Conservation (phyloP, 2,329 filamentous ascomycete species). For the Xylariales sp. region DNA sequence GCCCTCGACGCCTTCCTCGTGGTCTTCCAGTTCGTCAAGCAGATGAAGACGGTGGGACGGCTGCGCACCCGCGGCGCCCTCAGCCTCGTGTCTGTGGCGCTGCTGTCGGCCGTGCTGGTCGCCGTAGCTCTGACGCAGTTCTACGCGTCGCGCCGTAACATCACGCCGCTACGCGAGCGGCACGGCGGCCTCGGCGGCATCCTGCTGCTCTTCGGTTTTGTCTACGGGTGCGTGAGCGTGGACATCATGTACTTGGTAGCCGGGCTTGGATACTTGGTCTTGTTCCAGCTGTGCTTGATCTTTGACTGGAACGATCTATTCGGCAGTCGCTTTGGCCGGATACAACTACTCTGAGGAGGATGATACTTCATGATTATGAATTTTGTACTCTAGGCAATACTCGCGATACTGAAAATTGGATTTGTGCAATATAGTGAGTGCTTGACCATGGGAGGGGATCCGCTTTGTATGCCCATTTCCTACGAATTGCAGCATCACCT, state of each 20-base stretch:
- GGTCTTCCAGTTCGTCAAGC: conserved; percentile 11
- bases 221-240: conserved; percentile 9
- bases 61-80: conserved; percentile 8
- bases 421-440: too few relatives aligned
- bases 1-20: conserved; percentile 9
- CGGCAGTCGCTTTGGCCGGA: conserved; percentile 8
- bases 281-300: conserved; percentile 8
- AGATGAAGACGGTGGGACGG: conserved; percentile 10
- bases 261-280: conserved; percentile 8
- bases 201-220: conserved; percentile 7
- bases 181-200: conserved; percentile 6
- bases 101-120: conserved; percentile 6
- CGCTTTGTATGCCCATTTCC: too few relatives aligned
- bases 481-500: too few relatives aligned
- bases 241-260: conserved; percentile 11
- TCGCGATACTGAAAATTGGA: too few relatives aligned
- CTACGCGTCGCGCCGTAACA: conserved; percentile 7
- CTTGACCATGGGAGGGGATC: too few relatives aligned
- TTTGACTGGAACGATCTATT: conserved; percentile 10
- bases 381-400: too few relatives aligned
- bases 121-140: conserved; percentile 8
- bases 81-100: conserved; percentile 7
- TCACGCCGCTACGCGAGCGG: conserved; percentile 3
- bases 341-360: conserved; percentile 9
- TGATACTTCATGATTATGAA: too few relatives aligned